Base-by-base conservation (phyloP, 306 rosid species). In the Castanea mollissima region DNA sequence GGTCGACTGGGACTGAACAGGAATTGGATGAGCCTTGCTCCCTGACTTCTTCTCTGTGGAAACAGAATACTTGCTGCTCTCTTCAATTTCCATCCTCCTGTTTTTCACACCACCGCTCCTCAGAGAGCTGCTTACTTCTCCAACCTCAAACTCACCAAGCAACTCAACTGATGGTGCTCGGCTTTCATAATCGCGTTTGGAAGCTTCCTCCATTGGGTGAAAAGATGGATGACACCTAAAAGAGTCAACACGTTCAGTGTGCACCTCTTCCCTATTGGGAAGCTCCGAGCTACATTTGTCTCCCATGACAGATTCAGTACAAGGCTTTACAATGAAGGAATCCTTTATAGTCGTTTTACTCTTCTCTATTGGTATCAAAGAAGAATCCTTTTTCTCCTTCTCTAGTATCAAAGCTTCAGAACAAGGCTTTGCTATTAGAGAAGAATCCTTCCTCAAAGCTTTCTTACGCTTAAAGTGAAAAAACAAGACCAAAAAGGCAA, bases 91-190 rank as follows among this genome's bases (percentile, higher is more conserved):
- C 32, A 23, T 58, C 29, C 3, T 55, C 74, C 69, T 70, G 60
- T 55, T 76, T 59, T 69, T 79, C 79, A 34, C 34, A 34, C 14
- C 55, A 65, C 38, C 29, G 34, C 51, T 55, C 57, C 78, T 75
- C 25, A 78, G 62, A 56, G 81, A 71, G 64, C 75, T 71, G 59
- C 75, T 80, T 46, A 72, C 69, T 58, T 83, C 87, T 55, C 78
- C 83, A 29, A 79, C 73, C 32, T 56, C 86, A 77, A 88, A 75
- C 87, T 88, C 89, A 6, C 86, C 76, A 6, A 85, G 91, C 27
- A 85, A 78, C 75, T 76, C 78, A 52, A 85, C 76, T 49, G 79
- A 55, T 38, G 86, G 89, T 14, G 79, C 87, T 54, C 34, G 62
- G 69, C 79, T 76, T 14, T 74, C 69, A 34, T 55, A 19, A 32